A percentile compares a stretch with the other conserved stretches of the same genome.
Conservation (phyloP, 2,329 filamentous ascomycete genomes). For the Claviceps pazoutovae region DNA sequence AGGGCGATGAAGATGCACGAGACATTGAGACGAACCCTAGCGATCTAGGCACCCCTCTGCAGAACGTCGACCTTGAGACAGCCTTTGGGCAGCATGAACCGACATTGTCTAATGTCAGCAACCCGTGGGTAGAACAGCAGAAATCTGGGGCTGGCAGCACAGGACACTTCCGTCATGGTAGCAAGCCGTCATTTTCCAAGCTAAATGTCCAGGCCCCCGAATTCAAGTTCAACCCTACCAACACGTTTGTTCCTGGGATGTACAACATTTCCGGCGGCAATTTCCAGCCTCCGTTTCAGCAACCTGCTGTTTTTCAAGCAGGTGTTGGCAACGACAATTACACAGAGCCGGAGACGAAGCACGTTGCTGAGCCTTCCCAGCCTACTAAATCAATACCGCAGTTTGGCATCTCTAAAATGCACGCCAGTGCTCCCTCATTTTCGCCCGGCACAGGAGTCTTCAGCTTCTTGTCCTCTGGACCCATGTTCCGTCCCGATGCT, state of each 20-base stretch:
- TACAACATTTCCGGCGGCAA: constrained; percentile 33
- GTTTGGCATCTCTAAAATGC: constrained; percentile 39
- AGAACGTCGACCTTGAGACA: constrained; percentile 32
- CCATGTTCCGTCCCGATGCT: constrained; percentile 62
- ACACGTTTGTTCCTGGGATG: constrained; percentile 32
- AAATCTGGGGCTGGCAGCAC: constrained; percentile 24
- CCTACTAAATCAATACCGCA: constrained; percentile 15
- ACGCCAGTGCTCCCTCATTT: constrained; percentile 56
- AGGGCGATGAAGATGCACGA: constrained; percentile 37
- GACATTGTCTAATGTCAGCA: constrained; percentile 42
- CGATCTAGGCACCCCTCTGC: constrained; percentile 51
- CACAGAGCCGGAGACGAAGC: neutral
- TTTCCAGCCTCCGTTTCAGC: constrained; percentile 33
- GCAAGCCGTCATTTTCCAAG: constrained; percentile 59
- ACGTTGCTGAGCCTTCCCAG: constrained; percentile 7
- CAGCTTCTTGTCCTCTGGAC: constrained; percentile 52
- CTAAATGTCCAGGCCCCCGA: constrained; percentile 83
- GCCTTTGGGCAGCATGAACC: constrained; percentile 36
- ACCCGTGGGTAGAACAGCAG: constrained; percentile 48
- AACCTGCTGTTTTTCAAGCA: constrained; percentile 31
- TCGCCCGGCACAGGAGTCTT: constrained; percentile 52
- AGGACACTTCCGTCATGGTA: constrained; percentile 40
- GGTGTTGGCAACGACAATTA: constrained; percentile 8
- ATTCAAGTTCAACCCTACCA: constrained; percentile 60
- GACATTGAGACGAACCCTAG: constrained; percentile 65